Evolutionary conservation across 2,329 filamentous ascomycete species (phyloP).

Genomic region (Exophiala aquamarina): DNA sequence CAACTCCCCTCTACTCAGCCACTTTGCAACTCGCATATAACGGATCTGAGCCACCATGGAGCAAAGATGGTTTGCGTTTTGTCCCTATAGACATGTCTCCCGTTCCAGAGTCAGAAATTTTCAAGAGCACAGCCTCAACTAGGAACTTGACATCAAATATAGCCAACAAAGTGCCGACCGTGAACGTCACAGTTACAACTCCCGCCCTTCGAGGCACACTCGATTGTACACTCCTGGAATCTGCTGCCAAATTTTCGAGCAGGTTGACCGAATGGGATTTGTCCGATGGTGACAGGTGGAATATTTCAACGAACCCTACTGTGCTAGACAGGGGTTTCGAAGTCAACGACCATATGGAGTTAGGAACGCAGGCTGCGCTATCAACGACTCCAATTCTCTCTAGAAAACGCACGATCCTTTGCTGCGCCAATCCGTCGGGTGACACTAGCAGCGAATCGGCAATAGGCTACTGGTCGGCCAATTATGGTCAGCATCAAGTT

Average conservation of each 20-base stretch:
- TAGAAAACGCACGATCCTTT: conserved; percentile 3
- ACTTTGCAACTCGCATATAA: conserved; percentile 25
- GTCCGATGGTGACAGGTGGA: conserved; percentile 7
- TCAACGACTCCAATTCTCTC: conserved; percentile 8
- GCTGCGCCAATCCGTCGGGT: conserved; percentile 10
- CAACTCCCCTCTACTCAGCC: conserved; percentile 25
- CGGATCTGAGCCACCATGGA: conserved; percentile 26
- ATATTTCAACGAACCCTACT: conserved; percentile 6
- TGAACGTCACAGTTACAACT: conserved; percentile 13
- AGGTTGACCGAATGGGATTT: conserved; percentile 11
- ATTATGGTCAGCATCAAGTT: background rate
- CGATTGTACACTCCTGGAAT: conserved; percentile 4
- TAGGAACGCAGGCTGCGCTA: background rate
- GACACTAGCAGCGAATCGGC: background rate
- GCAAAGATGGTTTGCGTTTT: conserved; percentile 29
- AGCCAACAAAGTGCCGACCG: background rate
- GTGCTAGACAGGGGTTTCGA: conserved; percentile 1
- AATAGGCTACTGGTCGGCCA: conserved; percentile 16
- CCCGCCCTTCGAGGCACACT: conserved; percentile 9
- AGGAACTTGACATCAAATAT: background rate
- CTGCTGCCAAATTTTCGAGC: conserved; percentile 5
- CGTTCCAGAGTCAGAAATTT: background rate
- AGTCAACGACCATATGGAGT: conserved; percentile 1
- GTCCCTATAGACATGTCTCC: conserved; percentile 21
- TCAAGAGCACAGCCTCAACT: background rate